Conservation (phyloP, 257 asterid genomes). For the Cynanchum wilfordii region DNA sequence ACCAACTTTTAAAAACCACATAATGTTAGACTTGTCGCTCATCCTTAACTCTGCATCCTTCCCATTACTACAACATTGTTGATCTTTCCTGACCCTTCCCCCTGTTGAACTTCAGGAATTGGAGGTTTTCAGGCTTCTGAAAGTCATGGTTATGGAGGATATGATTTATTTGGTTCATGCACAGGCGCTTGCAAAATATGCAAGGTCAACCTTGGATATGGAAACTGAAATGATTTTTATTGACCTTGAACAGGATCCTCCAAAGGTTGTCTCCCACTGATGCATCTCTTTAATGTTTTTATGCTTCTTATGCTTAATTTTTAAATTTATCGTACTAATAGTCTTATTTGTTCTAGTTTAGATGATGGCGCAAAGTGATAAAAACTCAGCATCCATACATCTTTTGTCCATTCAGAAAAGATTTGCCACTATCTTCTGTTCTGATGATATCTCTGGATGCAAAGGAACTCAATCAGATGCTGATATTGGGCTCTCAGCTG, state of each 20-base stretch:
- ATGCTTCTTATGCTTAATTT: background rate
- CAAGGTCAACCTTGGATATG: conserved; percentile 37
- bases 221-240: conserved; percentile 37
- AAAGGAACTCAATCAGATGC: conserved; percentile 13
- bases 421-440: conserved; percentile 44
- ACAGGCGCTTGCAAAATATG: conserved; percentile 42
- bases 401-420: conserved; percentile 60
- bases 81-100: background rate
- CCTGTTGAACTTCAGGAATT: conserved; percentile 43
- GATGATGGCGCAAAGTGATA: conserved; percentile 37
- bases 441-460: conserved; percentile 31
- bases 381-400: conserved; percentile 34
- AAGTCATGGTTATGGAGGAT: conserved; percentile 73
- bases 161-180: conserved; percentile 68
- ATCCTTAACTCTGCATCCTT: background rate
- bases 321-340: background rate
- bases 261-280: conserved; percentile 37
- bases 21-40: background rate
- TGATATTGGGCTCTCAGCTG: conserved; percentile 22
- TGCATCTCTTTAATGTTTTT: background rate
- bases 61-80: background rate
- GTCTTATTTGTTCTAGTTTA: conserved; percentile 24
- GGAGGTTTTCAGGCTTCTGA: conserved; percentile 43
- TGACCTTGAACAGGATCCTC: conserved; percentile 77
- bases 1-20: background rate